Evolutionary conservation across 768 basidiomycete species (phyloP).

Genomic region (Russula vinacea): DNA sequence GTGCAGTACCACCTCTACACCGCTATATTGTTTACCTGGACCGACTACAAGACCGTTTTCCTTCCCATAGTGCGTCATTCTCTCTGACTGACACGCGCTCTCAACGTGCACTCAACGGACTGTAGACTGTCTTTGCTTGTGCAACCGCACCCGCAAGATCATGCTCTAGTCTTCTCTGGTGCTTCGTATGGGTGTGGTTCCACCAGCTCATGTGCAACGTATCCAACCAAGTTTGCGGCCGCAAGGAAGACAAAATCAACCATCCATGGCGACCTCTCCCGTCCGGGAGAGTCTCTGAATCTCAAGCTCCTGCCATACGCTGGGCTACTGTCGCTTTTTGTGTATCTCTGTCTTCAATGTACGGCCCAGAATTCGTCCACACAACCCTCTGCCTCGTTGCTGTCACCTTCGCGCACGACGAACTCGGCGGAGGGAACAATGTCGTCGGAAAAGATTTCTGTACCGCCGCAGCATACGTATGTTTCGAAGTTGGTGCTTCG

Average conservation of each 20-base stretch:
- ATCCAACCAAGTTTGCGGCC: slow-evolving; percentile 32
- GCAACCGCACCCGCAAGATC: slow-evolving; percentile 26
- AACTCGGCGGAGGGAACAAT: slow-evolving; percentile 18
- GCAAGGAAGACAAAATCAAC: slow-evolving; percentile 32
- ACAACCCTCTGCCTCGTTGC: slow-evolving; percentile 29
- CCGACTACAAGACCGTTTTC: slow-evolving; percentile 36
- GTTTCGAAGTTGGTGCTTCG: slow-evolving; percentile 31
- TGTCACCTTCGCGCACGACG: slow-evolving; percentile 28
- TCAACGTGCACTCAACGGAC: not conserved
- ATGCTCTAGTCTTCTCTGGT: slow-evolving; percentile 12
- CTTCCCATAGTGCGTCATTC: slow-evolving; percentile 33
- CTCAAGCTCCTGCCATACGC: slow-evolving; percentile 27
- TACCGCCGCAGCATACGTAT: slow-evolving; percentile 27
- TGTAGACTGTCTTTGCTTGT: slow-evolving; percentile 27
- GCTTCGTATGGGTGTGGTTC: slow-evolving; percentile 32
- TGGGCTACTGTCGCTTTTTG: slow-evolving; percentile 28
- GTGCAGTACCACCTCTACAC: slow-evolving; percentile 28
- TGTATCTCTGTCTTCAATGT: slow-evolving; percentile 20
- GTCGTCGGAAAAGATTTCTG: slow-evolving; percentile 29
- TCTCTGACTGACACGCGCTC: not conserved
- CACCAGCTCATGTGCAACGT: slow-evolving; percentile 33
- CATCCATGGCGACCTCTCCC: slow-evolving; percentile 34
- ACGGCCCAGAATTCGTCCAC: slow-evolving; percentile 24
- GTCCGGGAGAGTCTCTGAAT: slow-evolving; percentile 30
- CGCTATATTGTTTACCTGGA: slow-evolving; percentile 34